Evolutionary conservation across 768 basidiomycete species (phyloP).

Genomic region (Calocera viscosa): DNA sequence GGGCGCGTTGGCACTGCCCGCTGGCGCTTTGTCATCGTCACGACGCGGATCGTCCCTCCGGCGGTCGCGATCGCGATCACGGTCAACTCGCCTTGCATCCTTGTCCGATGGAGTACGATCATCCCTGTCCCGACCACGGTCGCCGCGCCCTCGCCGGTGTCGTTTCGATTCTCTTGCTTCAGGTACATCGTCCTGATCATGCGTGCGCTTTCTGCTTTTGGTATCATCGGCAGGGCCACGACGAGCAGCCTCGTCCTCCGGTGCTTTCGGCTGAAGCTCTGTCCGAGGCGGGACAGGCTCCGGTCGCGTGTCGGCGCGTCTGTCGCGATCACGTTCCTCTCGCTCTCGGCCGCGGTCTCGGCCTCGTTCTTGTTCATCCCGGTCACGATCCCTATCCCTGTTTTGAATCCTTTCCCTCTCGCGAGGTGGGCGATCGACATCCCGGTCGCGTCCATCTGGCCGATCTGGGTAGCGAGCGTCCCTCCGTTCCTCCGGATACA

Average conservation of each 20-base stretch:
- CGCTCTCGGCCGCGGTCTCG: slow-evolving; percentile 26
- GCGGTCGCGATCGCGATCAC: slow-evolving; percentile 12
- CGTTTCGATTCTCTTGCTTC: neutral
- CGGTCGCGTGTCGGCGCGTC: neutral
- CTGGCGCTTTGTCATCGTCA: slow-evolving; percentile 1
- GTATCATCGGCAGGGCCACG: slow-evolving; percentile 1
- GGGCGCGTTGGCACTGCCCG: neutral
- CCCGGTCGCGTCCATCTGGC: slow-evolving; percentile 18
- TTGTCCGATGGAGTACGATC: slow-evolving; percentile 4
- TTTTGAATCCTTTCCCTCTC: slow-evolving; percentile 40
- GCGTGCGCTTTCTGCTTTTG: neutral
- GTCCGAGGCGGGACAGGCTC: neutral
- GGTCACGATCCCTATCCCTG: slow-evolving; percentile 30
- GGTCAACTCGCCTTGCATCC: neutral
- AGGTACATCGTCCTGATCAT: neutral
- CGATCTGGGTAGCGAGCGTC: neutral
- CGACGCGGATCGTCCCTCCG: slow-evolving; percentile 4
- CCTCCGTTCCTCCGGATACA: neutral
- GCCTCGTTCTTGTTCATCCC: slow-evolving; percentile 38
- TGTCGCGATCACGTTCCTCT: neutral
- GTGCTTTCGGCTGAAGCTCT: neutral
- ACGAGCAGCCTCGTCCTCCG: neutral
- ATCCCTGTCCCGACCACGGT: neutral
- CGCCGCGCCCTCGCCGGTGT: neutral
- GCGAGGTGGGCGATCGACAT: slow-evolving; percentile 29